These are phyloP conservation scores for Trichoderma brevicompactum DNA, from an alignment of 2,329 filamentous ascomycete genomes.

Conservation along the genomic window DNA sequence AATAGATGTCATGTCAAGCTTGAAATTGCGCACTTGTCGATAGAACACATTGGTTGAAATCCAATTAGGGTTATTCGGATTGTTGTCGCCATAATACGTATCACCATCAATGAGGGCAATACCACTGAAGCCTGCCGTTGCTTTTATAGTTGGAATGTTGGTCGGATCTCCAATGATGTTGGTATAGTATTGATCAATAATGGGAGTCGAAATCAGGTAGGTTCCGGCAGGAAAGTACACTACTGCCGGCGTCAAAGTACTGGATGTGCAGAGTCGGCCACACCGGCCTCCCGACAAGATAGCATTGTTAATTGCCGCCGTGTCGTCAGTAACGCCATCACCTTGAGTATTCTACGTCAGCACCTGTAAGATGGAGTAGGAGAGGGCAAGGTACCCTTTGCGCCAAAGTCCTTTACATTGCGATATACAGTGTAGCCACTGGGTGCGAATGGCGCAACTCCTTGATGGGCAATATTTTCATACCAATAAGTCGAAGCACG, in stretches of 20 bases:
- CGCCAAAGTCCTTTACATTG: constrained; percentile 49
- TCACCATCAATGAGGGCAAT: constrained; percentile 60
- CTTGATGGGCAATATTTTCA: constrained; percentile 16
- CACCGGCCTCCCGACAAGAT: constrained; percentile 46
- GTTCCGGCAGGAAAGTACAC: constrained; percentile 50
- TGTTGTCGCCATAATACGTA: constrained; percentile 34
- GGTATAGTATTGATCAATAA: constrained; percentile 67
- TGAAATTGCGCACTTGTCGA: constrained; percentile 67
- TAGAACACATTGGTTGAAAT: constrained; percentile 62
- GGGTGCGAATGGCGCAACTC: constrained; percentile 12
- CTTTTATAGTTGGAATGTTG: constrained; percentile 58
- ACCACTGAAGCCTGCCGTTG: constrained; percentile 56
- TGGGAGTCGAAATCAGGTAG: constrained; percentile 60
- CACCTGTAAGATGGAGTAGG: not conserved
- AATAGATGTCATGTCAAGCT: constrained; percentile 57
- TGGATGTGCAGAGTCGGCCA: constrained; percentile 39
- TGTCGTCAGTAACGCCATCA: constrained; percentile 52
- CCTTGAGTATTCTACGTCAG: constrained; percentile 1
- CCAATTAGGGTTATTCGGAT: constrained; percentile 3
- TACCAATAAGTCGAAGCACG: constrained; percentile 17
- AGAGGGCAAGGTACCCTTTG: constrained; percentile 31
- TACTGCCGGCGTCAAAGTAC: constrained; percentile 36
- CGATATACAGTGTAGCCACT: constrained; percentile 30
- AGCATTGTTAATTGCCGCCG: constrained; percentile 56
- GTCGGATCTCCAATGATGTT: constrained; percentile 52